Percentiles rank a stretch among this genome's conserved stretches.
Conservation (phyloP, 306 rosid genomes). For the Acacia acuminata region DNA sequence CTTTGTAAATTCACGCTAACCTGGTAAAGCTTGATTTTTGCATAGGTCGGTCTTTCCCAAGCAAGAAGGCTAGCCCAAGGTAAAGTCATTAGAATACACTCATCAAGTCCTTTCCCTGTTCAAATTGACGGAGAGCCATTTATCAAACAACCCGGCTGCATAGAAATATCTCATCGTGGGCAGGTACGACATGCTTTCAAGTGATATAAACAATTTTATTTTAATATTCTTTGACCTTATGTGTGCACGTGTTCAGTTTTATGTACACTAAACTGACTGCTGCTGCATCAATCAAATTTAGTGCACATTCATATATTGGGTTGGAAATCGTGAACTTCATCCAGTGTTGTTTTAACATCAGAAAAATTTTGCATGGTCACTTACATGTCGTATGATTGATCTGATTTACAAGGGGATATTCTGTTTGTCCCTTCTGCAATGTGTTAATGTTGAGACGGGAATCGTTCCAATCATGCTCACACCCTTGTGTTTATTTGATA, state of each 20-base stretch:
- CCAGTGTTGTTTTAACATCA: not conserved
- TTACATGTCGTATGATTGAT: not conserved
- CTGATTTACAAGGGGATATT: not conserved
- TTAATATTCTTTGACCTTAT: not conserved
- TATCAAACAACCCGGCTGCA: constrained; percentile 57
- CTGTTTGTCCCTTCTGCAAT: not conserved
- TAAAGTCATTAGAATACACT: constrained; percentile 60
- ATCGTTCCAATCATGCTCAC: not conserved
- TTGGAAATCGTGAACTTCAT: not conserved
- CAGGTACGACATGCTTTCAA: constrained; percentile 41
- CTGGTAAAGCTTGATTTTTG: constrained; percentile 26
- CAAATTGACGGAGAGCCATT: constrained; percentile 86
- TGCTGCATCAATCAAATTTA: not conserved
- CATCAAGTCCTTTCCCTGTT: constrained; percentile 78
- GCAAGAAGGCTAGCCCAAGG: constrained; percentile 88
- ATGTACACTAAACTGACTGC: not conserved
- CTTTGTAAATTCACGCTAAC: constrained; percentile 16
- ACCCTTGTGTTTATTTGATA: not conserved
- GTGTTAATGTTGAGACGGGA: not conserved
- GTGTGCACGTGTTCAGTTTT: not conserved
- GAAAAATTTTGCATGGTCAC: not conserved
- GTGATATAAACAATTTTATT: not conserved
- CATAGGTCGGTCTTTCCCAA: constrained; percentile 80
- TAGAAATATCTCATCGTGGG: constrained; percentile 69
- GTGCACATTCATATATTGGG: not conserved